Percentiles rank a stretch among this genome's conserved stretches.
phyloP scores from a whole-genome alignment of 306 rosid species.

The Morella rubra region DNA sequence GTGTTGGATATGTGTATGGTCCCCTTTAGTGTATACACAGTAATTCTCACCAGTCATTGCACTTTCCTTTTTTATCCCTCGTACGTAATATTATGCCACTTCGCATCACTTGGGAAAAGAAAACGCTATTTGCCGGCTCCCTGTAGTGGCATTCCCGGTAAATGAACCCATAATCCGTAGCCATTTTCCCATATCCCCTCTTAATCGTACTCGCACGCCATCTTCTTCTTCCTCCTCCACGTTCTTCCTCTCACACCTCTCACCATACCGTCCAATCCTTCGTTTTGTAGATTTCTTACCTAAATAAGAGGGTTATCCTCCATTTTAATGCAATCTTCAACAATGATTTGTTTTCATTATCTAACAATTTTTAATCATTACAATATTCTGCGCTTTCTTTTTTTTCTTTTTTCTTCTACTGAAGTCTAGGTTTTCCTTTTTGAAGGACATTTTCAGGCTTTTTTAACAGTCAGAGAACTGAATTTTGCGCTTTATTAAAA shows the following conservation, averaged over 20 bases:
- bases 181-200: neutral
- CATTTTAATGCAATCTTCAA: neutral
- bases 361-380: too few species aligned
- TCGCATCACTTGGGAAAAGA: too few species aligned
- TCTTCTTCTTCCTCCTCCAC: neutral
- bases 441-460: neutral
- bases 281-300: neutral
- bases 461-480: neutral
- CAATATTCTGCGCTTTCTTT: too few species aligned
- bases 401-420: too few species aligned
- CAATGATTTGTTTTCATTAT: too few species aligned
- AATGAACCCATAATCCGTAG: neutral
- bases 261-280: neutral
- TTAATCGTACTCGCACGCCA: neutral
- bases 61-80: too few species aligned
- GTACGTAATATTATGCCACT: too few species aligned
- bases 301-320: neutral
- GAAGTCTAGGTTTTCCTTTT: too few species aligned
- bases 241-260: neutral
- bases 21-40: too few species aligned
- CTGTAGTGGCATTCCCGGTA: neutral
- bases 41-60: too few species aligned
- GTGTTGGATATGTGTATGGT: too few species aligned
- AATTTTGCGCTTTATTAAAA: neutral
- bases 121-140: neutral